Evolutionary conservation across 805 yeast species (phyloP).

Genomic region (Ascoidea tarda): DNA sequence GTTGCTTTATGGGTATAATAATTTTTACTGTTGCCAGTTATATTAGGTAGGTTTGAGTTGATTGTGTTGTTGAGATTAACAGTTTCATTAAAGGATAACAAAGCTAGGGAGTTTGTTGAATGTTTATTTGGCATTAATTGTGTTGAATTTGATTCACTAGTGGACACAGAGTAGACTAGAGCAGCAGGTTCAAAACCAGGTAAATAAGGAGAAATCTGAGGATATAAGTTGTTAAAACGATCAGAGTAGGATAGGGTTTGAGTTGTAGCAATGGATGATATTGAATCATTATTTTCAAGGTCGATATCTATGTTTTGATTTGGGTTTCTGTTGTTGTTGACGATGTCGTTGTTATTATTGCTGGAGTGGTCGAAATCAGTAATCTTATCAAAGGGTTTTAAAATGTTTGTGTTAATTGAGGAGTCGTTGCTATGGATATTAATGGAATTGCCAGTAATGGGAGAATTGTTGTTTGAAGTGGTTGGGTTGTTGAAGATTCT

Average conservation of each 20-base stretch:
- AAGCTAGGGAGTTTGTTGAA: too few species aligned
- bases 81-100: too few species aligned
- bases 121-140: too few species aligned
- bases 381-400: too few species aligned
- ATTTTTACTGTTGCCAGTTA: constrained; percentile 2
- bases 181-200: constrained; percentile 64
- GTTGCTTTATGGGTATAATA: background rate
- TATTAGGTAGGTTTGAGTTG: too few species aligned
- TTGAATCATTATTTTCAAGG: constrained; percentile 18
- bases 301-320: constrained; percentile 28
- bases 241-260: constrained; percentile 23
- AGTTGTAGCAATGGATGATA: constrained; percentile 54
- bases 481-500: constrained; percentile 23
- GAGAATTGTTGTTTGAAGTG: background rate
- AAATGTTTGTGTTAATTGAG: too few species aligned
- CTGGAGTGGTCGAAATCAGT: background rate
- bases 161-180: constrained; percentile 13
- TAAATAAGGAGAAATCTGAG: constrained; percentile 36
- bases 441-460: too few species aligned
- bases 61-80: too few species aligned
- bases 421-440: too few species aligned
- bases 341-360: too few species aligned
- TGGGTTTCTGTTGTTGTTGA: constrained; percentile 19
- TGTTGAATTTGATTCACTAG: too few species aligned
- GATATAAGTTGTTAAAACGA: constrained; percentile 19